Conservation (phyloP, 2,329 filamentous ascomycete species). For the Phialocephala subalpina region DNA sequence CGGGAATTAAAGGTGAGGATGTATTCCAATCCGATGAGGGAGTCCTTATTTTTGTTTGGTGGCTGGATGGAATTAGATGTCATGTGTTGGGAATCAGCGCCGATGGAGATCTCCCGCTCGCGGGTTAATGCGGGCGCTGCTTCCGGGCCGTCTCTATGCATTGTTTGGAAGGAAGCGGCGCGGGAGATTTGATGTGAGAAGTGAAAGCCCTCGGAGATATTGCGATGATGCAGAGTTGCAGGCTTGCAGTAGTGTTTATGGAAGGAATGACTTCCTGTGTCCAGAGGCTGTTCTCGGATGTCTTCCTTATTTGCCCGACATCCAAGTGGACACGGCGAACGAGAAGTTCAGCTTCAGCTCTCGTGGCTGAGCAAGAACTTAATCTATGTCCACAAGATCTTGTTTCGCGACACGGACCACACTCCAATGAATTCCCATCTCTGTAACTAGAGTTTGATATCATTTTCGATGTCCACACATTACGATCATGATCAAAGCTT, state of each 20-base stretch:
- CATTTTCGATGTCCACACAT: no score
- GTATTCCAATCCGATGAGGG: background rate
- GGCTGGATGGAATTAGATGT: background rate
- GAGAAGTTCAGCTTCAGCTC: background rate
- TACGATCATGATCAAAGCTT: background rate
- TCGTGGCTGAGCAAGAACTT: background rate
- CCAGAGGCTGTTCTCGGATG: no score
- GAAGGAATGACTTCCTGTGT: no score
- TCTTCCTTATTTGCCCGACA: no score
- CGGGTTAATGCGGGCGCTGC: no score
- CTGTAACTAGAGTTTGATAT: background rate
- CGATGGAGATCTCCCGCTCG: background rate
- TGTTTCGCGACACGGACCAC: no score
- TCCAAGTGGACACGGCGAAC: background rate
- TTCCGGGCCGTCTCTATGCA: background rate
- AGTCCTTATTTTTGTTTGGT: background rate
- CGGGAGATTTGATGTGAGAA: no score
- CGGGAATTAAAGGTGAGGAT: no score
- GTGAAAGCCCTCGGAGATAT: no score
- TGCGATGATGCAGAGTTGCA: no score
- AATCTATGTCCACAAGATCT: background rate
- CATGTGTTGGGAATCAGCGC: background rate
- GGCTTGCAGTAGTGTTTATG: no score
- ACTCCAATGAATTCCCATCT: background rate
- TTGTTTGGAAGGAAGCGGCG: no score